phyloP scores from a whole-genome alignment of 441 rosid species.

The Raphanus hybrid region DNA sequence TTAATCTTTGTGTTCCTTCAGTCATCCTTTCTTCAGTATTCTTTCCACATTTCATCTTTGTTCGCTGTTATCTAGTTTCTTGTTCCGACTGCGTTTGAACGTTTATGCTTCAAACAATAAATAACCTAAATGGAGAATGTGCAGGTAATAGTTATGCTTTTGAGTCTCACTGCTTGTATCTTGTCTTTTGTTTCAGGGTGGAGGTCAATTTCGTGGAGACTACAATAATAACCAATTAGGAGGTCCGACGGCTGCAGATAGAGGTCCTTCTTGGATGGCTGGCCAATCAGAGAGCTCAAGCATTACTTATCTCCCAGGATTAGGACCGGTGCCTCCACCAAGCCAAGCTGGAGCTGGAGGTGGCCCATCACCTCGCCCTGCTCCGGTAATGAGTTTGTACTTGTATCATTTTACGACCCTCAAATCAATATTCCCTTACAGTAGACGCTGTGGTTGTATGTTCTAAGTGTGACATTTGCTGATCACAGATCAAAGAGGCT shows the following conservation, averaged over 20 bases:
- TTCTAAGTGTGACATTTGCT: not conserved
- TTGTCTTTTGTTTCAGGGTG: slow-evolving; percentile 51
- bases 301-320: slow-evolving; percentile 59
- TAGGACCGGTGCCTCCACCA: slow-evolving; percentile 54
- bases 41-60: slow-evolving; percentile 21
- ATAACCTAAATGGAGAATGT: too few species aligned
- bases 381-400: slow-evolving; percentile 49
- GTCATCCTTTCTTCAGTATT: not conserved
- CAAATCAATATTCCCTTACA: not conserved
- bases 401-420: not conserved
- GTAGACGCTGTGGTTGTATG: slow-evolving; percentile 12
- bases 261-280: slow-evolving; percentile 83
- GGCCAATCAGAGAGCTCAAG: slow-evolving; percentile 61
- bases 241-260: slow-evolving; percentile 64
- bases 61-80: too few species aligned
- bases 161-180: not conserved
- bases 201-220: slow-evolving; percentile 64
- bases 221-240: slow-evolving; percentile 70
- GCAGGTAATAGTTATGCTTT: too few species aligned
- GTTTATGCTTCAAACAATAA: too few species aligned
- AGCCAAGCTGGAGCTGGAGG: slow-evolving; percentile 64
- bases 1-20: not conserved
- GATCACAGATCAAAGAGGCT: not conserved
- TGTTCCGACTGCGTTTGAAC: too few species aligned
- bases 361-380: slow-evolving; percentile 62